phyloP scores from a whole-genome alignment of 495 filamentous ascomycete species.

The Neurospora sp. region DNA sequence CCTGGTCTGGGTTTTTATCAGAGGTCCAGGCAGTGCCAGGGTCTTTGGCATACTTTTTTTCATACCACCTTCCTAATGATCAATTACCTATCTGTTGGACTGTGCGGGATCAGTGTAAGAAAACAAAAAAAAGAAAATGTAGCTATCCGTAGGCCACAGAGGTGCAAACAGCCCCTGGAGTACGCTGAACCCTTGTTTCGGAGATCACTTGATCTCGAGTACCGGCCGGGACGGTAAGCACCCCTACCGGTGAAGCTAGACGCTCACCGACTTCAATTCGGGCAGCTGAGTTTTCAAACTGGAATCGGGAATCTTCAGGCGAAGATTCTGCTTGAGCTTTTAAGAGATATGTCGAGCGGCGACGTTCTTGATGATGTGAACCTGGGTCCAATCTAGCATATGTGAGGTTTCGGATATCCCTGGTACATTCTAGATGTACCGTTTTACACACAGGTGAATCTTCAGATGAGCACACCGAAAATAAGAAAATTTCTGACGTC shows the following conservation, averaged over 20 bases:
- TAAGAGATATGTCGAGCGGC: background rate
- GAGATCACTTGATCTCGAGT: background rate
- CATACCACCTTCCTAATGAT: background rate
- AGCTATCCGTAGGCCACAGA: background rate
- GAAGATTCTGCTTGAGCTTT: background rate
- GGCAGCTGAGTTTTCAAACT: background rate
- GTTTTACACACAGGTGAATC: background rate
- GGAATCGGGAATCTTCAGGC: background rate
- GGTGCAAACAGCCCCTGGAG: background rate
- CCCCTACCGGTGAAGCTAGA: background rate
- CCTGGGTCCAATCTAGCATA: background rate
- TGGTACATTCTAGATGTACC: background rate
- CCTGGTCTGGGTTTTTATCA: background rate
- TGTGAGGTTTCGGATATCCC: background rate
- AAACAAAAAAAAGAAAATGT: background rate
- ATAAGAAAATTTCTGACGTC: background rate
- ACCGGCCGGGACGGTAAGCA: background rate
- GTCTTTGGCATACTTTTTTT: background rate
- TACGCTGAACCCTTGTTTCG: background rate
- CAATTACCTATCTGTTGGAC: background rate
- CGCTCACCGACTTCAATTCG: background rate
- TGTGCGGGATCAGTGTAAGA: background rate
- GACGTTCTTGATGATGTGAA: background rate
- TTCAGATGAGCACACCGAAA: background rate
- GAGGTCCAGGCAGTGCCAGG: background rate